These are phyloP conservation scores for Straminergon stramineum DNA, from an alignment of 225 moss, liverwort and hornwort species.

Conservation along the genomic window DNA sequence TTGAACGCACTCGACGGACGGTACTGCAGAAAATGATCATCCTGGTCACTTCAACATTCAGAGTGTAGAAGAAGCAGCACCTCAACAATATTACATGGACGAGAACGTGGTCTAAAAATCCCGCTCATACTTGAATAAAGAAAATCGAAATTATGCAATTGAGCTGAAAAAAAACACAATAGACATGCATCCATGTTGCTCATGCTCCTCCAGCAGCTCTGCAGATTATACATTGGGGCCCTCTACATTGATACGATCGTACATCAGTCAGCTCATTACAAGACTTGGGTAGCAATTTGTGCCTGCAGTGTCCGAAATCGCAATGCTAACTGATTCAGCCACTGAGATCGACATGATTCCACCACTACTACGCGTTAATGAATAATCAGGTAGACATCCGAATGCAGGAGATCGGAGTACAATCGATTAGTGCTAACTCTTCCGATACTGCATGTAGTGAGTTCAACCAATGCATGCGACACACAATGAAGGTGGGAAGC, in stretches of 20 bases:
- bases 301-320: not conserved
- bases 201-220: not conserved
- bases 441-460: not conserved
- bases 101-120: not conserved
- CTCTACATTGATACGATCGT: not conserved
- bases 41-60: conserved; percentile 1
- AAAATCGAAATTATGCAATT: not conserved
- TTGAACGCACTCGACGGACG: conserved; percentile 92
- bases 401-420: not conserved
- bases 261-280: not conserved
- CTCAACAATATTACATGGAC: not conserved
- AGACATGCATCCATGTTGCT: not conserved
- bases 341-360: not conserved
- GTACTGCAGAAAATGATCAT: conserved; percentile 51
- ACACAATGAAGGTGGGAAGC: not conserved
- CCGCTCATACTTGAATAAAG: too few species aligned
- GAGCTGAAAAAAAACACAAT: not conserved
- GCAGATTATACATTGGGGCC: not conserved
- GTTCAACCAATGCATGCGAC: not conserved
- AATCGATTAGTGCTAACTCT: not conserved
- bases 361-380: not conserved
- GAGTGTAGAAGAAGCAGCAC: not conserved
- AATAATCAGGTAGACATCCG: not conserved
- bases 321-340: not conserved
- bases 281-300: not conserved